Evolutionary conservation across 1,139 yeast species (phyloP), one percentile per base, ranked within the genome.

Genomic region (Diutina rugosa): DNA sequence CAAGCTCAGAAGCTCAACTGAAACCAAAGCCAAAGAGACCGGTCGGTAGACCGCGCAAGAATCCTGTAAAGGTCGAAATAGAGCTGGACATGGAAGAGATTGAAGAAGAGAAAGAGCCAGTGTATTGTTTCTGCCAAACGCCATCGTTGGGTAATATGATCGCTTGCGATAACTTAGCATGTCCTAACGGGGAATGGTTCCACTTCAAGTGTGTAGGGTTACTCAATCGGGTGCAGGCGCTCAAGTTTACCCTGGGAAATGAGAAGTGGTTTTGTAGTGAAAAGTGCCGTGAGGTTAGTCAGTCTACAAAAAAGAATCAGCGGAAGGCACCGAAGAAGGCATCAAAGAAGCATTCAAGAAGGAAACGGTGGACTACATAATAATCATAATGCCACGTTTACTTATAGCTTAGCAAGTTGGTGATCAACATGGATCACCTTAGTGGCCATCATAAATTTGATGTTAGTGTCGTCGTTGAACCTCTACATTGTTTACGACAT

Each of bases 171-270:
- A 72, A 75, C 59, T 72, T 68, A 56, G 64, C 61, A 1, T 76
- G 80, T 63, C 73, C 74, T 21, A 75, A 76, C 59, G 80, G 80
- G 2, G 80, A 74, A 56, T 76, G 80, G 80, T 76, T 76, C 56
- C 80, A 76, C 59, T 76, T 75, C 63, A 76, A 75, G 59, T 76
- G 80, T 61, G 80, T 76, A 41, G 79, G 79, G 2, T 64, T 76
- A 46, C 63, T 70, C 46, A 74, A 70, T 57, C 61, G 73, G 55
- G 78, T 72, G 1, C 77, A 73, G 32, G 78, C 77, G 2, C 60
- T 71, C 55, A 71, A 72, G 60, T 74, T 64, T 57, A 64, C 75
- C 18, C 67, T 72, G 5, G 53, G 53, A 2, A 69, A 69, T 56
- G 62, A 65, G 32, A 70, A 69, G 59, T 76, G 80, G 80, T 76